phyloP scores from a whole-genome alignment of 2,329 filamentous ascomycete species.

The Nigrospora osmanthi region DNA sequence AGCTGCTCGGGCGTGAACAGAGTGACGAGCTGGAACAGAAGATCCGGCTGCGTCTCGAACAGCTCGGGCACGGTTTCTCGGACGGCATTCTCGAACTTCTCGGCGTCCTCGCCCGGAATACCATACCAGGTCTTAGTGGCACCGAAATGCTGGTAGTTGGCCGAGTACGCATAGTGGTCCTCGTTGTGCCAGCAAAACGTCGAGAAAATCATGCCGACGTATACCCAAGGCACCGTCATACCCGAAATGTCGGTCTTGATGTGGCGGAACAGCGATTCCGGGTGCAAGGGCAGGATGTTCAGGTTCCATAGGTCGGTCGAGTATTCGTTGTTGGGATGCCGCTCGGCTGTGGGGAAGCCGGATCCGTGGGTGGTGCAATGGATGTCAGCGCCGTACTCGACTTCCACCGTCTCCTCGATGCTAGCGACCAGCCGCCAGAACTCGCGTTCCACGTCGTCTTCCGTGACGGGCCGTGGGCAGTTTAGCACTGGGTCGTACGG shows the following conservation, averaged over 20 bases:
- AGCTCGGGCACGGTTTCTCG: slow-evolving; percentile 88
- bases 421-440: slow-evolving; percentile 96
- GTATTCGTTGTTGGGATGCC: slow-evolving; percentile 79
- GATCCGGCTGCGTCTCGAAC: slow-evolving; percentile 93
- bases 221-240: slow-evolving; percentile 99
- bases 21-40: slow-evolving; percentile 96
- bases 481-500: slow-evolving; percentile 80
- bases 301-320: slow-evolving; percentile 92
- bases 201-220: slow-evolving; percentile 98
- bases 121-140: slow-evolving; percentile 99
- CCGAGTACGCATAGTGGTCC: slow-evolving; percentile 95
- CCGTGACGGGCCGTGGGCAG: slow-evolving; percentile 71
- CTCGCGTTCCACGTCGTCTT: slow-evolving; percentile 92
- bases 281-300: slow-evolving; percentile 82
- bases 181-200: slow-evolving; percentile 99
- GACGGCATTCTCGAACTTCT: slow-evolving; percentile 95
- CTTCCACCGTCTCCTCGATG: slow-evolving; percentile 90
- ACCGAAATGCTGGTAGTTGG: slow-evolving; percentile 97
- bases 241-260: slow-evolving; percentile 98
- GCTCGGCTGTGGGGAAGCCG: slow-evolving; percentile 90
- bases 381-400: slow-evolving; percentile 96
- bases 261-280: slow-evolving; percentile 88
- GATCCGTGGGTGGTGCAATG: slow-evolving; percentile 97
- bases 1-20: slow-evolving; percentile 88
- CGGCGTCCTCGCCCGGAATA: slow-evolving; percentile 86